These are phyloP conservation scores for Coprinellus aureogranulatus DNA, from an alignment of 768 basidiomycete genomes.

Conservation along the genomic window DNA sequence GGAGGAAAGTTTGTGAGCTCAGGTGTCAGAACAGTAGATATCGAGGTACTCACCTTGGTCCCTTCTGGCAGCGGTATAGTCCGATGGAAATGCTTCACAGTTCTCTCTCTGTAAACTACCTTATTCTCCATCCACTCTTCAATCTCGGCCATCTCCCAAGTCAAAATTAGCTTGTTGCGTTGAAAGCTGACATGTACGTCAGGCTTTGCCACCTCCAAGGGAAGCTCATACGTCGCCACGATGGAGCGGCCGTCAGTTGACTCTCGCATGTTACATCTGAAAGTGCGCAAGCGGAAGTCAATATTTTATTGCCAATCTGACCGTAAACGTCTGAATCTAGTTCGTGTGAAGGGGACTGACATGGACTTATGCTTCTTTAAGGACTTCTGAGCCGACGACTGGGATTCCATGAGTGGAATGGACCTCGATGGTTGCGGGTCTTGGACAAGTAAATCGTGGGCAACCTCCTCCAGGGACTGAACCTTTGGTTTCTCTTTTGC, in stretches of 20 bases:
- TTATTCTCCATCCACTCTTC: slow-evolving; percentile 63
- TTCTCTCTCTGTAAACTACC: slow-evolving; percentile 58
- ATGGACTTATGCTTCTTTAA: slow-evolving; percentile 63
- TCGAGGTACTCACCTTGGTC: slow-evolving; percentile 50
- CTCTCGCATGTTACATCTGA: slow-evolving; percentile 67
- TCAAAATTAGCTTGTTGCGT: slow-evolving; percentile 57
- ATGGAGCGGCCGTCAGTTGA: slow-evolving; percentile 68
- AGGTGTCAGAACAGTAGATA: not conserved
- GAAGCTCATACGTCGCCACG: slow-evolving; percentile 69
- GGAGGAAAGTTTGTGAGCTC: slow-evolving; percentile 2
- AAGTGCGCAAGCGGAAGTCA: slow-evolving; percentile 13
- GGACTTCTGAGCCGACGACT: slow-evolving; percentile 37
- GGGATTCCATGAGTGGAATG: slow-evolving; percentile 38
- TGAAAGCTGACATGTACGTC: slow-evolving; percentile 77
- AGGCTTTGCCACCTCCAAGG: slow-evolving; percentile 64
- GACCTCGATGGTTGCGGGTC: slow-evolving; percentile 34
- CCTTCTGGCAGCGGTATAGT: slow-evolving; percentile 73
- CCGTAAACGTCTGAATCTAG: no score
- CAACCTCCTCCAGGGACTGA: slow-evolving; percentile 56
- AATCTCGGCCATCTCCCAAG: slow-evolving; percentile 61
- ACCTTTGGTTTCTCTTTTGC: slow-evolving; percentile 69
- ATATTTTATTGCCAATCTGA: slow-evolving; percentile 10
- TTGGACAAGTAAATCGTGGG: slow-evolving; percentile 32
- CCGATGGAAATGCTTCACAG: slow-evolving; percentile 62
- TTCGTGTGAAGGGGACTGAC: slow-evolving; percentile 34